Base-by-base conservation (phyloP, 2,329 filamentous ascomycete species). In the Talaromyces sp. region DNA sequence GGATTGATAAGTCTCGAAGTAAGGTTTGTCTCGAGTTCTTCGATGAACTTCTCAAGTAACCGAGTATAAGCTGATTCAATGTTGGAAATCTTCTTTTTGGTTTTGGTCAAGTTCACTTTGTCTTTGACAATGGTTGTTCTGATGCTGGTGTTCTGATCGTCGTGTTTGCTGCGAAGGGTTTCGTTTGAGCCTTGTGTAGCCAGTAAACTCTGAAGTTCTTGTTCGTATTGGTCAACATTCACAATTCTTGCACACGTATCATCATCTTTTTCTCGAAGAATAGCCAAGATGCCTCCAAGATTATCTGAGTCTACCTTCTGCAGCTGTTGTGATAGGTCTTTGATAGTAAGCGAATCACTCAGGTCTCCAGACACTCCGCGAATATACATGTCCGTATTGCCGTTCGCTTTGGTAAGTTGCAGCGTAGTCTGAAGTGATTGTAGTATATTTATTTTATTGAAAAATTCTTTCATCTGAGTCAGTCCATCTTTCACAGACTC, bases 141-240 rank as follows among this genome's bases (percentile, higher is more conserved):
- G 6, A 86, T 73, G 19, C 82, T 83, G 4, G 83, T 81, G 68
- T 83, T 82, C 49, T 89, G 88, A 11, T 89, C 84, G 70, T 89
- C 89, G 75, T 95, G 90, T 73, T 89, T 89, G 78, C 89, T 96
- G 67, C 89, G 87, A 35, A 96, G 82, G 3, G 82, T 77, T 43
- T 80, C 81, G 10, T 82, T 79, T 52, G 80, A 75, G 54, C 82
- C 74, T 17, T 85, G 81, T 50, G 77, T 77, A 39, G 77, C 71
- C 25, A 83, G 71, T 6, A 91, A 73, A 13, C 72, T 71, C 50
- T 80, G 77, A 39, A 89, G 78, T 56, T 83, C 76, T 27, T 76
- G 72, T n/a, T 82, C 74, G 25, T 86, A 75, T 10, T 75, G 73
- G 37, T 72, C 68, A 15, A 88, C 75, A 5, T 73, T 67, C 15